Conservation (phyloP, 352 stramenopile genomes). For the Paralagenidium karlingii region DNA sequence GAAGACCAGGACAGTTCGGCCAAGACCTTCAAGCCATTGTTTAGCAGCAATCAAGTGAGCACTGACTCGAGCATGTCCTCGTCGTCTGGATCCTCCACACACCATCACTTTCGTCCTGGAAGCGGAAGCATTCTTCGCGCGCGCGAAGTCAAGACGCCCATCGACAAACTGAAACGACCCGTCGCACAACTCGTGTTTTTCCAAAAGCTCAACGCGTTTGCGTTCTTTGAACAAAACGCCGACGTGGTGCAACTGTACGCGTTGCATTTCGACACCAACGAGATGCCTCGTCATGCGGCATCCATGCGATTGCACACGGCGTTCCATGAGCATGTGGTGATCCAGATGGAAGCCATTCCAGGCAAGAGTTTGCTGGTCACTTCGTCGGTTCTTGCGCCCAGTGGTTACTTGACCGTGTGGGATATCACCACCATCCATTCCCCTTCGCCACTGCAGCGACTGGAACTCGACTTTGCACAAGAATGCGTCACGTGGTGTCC, state of each 20-base stretch:
- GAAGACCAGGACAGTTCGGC: conserved; percentile 10
- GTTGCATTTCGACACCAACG: conserved; percentile 45
- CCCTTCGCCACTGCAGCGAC: conserved; percentile 28
- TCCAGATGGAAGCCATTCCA: conserved; percentile 45
- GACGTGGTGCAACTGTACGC: conserved; percentile 61
- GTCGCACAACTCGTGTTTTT: conserved; percentile 43
- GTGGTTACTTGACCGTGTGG: conserved; percentile 50
- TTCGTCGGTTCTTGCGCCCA: conserved; percentile 29
- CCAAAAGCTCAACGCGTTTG: conserved; percentile 31
- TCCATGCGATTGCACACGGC: conserved; percentile 59
- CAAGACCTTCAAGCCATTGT: conserved; percentile 2
- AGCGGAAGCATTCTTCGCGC: no score
- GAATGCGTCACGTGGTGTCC: conserved; percentile 42
- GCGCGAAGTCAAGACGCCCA: conserved; percentile 31
- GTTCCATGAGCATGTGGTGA: conserved; percentile 52
- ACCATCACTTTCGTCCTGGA: conserved; percentile 2
- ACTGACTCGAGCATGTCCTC: no score
- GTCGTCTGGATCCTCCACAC: not conserved
- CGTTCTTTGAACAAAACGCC: conserved; percentile 48
- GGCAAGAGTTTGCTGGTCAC: conserved; percentile 23
- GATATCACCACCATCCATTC: conserved; percentile 13
- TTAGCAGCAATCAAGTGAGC: no score
- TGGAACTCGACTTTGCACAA: no score
- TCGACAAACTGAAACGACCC: conserved; percentile 24
- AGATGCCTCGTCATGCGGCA: conserved; percentile 40